Evolutionary conservation across 768 basidiomycete genomes (phyloP), one percentile per base, ranked within the genome.

Genomic region (Pilatotrama ljubarskyi): DNA sequence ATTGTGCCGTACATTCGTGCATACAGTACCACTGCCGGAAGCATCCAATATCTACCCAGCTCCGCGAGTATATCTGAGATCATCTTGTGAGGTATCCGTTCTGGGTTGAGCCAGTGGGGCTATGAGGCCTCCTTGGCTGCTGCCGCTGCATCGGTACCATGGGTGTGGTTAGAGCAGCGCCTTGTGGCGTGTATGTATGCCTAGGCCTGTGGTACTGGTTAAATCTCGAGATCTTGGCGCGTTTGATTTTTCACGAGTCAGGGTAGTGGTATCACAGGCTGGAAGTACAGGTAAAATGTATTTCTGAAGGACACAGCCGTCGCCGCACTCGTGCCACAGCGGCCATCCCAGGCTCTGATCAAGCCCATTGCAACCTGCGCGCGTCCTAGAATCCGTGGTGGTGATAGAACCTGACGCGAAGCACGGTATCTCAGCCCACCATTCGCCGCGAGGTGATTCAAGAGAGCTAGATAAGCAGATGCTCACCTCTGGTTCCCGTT

Each of bases 401-500:
- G 37, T 66, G 57, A 51, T 62, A 62, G 51, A 65, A 68, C 48
- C 67, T 67, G 43, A 32, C 29, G 10, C 41, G 17, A 43, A 26
- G 36, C 17, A 41, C n/a, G 54, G 51, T 58, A 5, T 37, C 40
- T 61, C 22, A 35, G n/a, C n/a, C 14, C 47, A 11, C 20, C 20
- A 32, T 24, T 43, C 29, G n/a, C 15, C 20, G 20, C 10, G 5
- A 32, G 29, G 29, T n/a, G n/a, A n/a, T n/a, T n/a, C n/a, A n/a
- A n/a, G 10, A 32, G 29, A 32, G 29, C 29, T 14, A 38, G 44
- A 32, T 38, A 26, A 22, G 11, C 20, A 9, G 14, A 15, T 25
- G 42, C 66, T 55, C 51, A 84, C 64, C 80, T 73, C 64, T 84
- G 82, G 66, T 85, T 83, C 14, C 82, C 80, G 64, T 82, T 84